phyloP scores from a whole-genome alignment of 345 rosid genomes.

The Turnera subulata region DNA sequence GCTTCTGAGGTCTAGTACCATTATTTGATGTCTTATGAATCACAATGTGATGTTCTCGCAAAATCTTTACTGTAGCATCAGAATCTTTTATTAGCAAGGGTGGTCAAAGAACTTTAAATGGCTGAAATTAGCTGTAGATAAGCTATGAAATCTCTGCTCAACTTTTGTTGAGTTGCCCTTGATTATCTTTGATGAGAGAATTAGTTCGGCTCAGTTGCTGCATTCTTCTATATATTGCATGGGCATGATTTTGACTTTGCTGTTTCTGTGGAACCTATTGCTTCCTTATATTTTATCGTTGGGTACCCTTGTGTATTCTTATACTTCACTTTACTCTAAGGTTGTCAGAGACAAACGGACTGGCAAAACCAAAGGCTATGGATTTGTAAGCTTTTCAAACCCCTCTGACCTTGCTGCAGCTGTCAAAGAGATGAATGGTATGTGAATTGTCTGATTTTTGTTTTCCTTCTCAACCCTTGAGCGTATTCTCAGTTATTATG shows the following conservation, averaged over 20 bases:
- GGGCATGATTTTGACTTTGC: background rate
- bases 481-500: background rate
- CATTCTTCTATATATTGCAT: background rate
- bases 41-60: no score
- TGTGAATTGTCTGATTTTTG: background rate
- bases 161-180: no score
- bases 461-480: background rate
- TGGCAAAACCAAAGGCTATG: constrained; percentile 97
- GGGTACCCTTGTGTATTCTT: background rate
- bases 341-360: constrained; percentile 96
- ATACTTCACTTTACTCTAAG: constrained; percentile 28
- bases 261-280: background rate
- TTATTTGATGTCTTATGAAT: no score
- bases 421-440: constrained; percentile 94
- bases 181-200: background rate
- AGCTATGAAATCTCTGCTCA: no score
- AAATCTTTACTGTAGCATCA: no score
- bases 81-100: no score
- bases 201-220: background rate
- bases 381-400: constrained; percentile 91
- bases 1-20: no score
- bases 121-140: no score
- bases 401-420: constrained; percentile 89
- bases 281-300: background rate
- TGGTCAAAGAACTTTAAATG: no score